Conservation (phyloP, 2,329 filamentous ascomycete genomes). For the Penicillium corylophilum region DNA sequence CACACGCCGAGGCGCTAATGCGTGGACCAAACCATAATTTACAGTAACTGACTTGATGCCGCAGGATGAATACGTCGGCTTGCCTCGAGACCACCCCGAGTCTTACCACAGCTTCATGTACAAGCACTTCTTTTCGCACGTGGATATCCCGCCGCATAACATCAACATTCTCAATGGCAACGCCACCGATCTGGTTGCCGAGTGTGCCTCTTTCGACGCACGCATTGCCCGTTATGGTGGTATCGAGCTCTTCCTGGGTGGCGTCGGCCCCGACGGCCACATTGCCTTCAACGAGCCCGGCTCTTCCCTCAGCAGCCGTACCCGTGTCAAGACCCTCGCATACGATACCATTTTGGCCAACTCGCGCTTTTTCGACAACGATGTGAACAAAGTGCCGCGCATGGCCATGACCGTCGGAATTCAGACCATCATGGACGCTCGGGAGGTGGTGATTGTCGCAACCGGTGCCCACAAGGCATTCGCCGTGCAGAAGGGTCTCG, state of each 20-base stretch:
- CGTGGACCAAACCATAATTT: background rate
- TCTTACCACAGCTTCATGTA: constrained; percentile 94
- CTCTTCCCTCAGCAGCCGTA: constrained; percentile 72
- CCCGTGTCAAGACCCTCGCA: constrained; percentile 80
- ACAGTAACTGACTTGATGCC: constrained; percentile 8
- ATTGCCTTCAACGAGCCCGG: constrained; percentile 91
- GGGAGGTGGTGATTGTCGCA: constrained; percentile 80
- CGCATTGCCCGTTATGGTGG: constrained; percentile 72
- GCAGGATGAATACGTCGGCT: constrained; percentile 81
- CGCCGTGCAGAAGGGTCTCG: constrained; percentile 76
- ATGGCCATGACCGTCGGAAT: constrained; percentile 85
- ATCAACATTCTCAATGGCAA: constrained; percentile 85
- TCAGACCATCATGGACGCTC: constrained; percentile 75
- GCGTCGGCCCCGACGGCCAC: constrained; percentile 82
- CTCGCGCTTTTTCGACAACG: constrained; percentile 77
- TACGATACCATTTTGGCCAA: constrained; percentile 87
- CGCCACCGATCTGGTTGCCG: constrained; percentile 69
- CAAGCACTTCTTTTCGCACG: constrained; percentile 83
- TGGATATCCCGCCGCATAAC: constrained; percentile 77
- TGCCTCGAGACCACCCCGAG: constrained; percentile 78
- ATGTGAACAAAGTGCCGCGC: constrained; percentile 70
- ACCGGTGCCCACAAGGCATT: constrained; percentile 77
- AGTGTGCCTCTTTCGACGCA: constrained; percentile 77
- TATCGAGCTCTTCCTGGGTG: constrained; percentile 82
- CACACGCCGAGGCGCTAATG: background rate